Evolutionary conservation across 345 rosid species (phyloP), one percentile per base, ranked within the genome.

Genomic region (Melaleuca quinquenervia): DNA sequence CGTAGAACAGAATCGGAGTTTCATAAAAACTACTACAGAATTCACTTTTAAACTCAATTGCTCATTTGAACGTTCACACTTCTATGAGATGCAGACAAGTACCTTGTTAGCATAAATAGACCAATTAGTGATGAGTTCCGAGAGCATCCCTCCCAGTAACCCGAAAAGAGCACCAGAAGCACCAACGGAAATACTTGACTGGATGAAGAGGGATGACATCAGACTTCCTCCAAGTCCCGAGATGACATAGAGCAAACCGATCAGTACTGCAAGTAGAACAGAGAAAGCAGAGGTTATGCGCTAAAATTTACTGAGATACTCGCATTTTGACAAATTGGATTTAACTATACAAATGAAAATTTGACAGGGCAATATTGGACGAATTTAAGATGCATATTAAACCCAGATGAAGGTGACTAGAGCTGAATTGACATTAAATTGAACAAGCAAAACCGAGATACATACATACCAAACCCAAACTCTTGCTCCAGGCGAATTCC

Each of bases 91-190:
- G 48, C 48, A 84, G 50, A 16, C 6, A 52, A 49, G 85, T 90
- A 96, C 99, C 97, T 95, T 97, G 82, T 94, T 91, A 41, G 95
- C 89, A 87, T 97, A 96, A 24, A 95, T 95, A 4, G 98, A 90
- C 99, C 99, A 97, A 58, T 97, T 97, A 52, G 96, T 94, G 75
- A 97, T 93, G 88, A 97, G 96, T 88, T 97, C 99, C 45, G 99
- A 94, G 26, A 97, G 98, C 98, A 97, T 95, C 86, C 93, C 93
- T 83, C 99, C 99, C 22, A 97, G 95, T 76, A 97, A 88, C 82
- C 98, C 99, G 89, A 97, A 96, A 52, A 97, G 94, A 1, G 98
- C 98, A 88, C 99, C 99, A 50, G 99, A 97, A 52, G 99, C 99
- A 85, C 99, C 98, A 82, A 97, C 99, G 0, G 98, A 97, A 86